Evolutionary conservation across 2,329 filamentous ascomycete species (phyloP).

Genomic region (Fusarium sp.): DNA sequence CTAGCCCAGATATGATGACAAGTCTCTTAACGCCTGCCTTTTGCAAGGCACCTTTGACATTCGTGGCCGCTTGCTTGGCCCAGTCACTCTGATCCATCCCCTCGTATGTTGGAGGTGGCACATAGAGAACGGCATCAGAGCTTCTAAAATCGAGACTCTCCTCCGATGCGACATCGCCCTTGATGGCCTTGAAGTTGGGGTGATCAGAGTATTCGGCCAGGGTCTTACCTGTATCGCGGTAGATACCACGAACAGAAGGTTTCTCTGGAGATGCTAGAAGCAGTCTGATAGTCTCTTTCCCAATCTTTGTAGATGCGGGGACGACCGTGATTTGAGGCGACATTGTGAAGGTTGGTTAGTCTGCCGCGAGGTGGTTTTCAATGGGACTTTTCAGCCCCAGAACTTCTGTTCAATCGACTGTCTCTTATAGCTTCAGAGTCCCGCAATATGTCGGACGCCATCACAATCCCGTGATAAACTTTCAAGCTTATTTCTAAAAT

Average conservation of each 20-base stretch:
- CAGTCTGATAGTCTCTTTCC: constrained; percentile 45
- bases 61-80: constrained; percentile 41
- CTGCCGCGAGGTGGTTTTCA: no score
- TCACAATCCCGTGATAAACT: no score
- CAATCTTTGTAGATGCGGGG: constrained; percentile 51
- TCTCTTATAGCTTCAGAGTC: no score
- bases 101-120: constrained; percentile 50
- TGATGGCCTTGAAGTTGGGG: constrained; percentile 45
- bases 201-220: constrained; percentile 48
- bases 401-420: no score
- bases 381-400: no score
- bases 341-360: constrained; percentile 37
- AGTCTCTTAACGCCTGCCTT: constrained; percentile 30
- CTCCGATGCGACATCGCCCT: constrained; percentile 48
- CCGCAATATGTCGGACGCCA: no score
- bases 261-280: constrained; percentile 43
- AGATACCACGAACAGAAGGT: constrained; percentile 47
- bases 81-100: constrained; percentile 41
- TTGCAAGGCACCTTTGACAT: constrained; percentile 44
- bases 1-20: constrained; percentile 48
- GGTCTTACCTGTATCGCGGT: constrained; percentile 48
- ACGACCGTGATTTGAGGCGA: constrained; percentile 48
- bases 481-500: no score
- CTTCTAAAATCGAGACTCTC: constrained; percentile 44
- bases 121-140: constrained; percentile 52